Percentiles rank a stretch among this genome's conserved stretches.
Conservation (phyloP, 495 filamentous ascomycete species). For the Hypoxylon lienhwacheense region DNA sequence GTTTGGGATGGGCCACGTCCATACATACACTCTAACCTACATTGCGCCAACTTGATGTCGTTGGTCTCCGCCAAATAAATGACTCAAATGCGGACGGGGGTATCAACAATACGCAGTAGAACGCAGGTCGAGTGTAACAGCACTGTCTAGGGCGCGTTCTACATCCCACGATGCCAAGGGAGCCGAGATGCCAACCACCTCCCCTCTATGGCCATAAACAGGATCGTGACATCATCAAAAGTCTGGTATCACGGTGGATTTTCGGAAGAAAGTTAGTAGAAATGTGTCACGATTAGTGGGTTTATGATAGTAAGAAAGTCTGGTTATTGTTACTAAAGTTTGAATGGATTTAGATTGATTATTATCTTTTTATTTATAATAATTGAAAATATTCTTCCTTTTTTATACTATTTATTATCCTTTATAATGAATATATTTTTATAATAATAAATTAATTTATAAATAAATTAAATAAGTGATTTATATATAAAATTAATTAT, state of each 20-base stretch:
- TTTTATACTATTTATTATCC: too few species aligned
- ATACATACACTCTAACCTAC: neutral
- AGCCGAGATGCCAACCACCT: conserved; percentile 17
- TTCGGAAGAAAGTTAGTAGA: conserved; percentile 11
- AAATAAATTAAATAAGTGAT: too few species aligned
- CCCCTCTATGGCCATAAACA: conserved; percentile 19
- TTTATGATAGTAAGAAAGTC: too few species aligned
- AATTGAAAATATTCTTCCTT: too few species aligned
- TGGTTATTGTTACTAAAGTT: too few species aligned
- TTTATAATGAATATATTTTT: too few species aligned
- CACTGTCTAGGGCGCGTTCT: neutral
- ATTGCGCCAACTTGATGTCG: neutral
- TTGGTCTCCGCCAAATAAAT: conserved; percentile 4
- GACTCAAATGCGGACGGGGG: neutral
- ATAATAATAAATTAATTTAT: too few species aligned
- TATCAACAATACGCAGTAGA: neutral
- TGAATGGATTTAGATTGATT: too few species aligned
- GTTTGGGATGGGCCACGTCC: neutral
- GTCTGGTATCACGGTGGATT: conserved; percentile 18
- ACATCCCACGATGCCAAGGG: conserved; percentile 28
- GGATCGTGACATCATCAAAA: conserved; percentile 34
- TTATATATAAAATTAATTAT: too few species aligned
- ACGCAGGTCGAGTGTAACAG: neutral
- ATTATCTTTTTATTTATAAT: too few species aligned
- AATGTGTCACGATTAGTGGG: too few species aligned